These are phyloP conservation scores for Inosperma sp. DNA, from an alignment of 768 basidiomycete species.

Conservation along the genomic window DNA sequence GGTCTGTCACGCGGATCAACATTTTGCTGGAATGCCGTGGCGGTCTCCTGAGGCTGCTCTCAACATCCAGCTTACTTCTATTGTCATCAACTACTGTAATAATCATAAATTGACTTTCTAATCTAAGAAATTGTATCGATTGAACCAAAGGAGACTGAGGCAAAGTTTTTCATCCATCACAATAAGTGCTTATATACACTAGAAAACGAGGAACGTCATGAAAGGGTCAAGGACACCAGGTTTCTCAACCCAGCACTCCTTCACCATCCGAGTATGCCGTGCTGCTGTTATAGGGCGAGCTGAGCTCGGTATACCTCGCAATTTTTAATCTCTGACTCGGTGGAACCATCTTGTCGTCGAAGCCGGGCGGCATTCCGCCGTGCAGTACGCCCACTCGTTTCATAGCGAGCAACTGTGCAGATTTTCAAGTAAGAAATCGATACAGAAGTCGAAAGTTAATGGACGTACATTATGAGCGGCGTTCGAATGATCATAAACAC, in stretches of 20 bases:
- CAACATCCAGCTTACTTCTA: neutral
- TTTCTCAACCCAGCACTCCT: constrained; percentile 38
- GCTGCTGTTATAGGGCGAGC: constrained; percentile 49
- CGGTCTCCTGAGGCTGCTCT: too few relatives aligned
- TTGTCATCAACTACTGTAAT: neutral
- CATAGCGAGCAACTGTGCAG: constrained; percentile 46
- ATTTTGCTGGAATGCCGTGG: neutral
- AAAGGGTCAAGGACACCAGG: neutral
- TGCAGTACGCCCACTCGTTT: constrained; percentile 56
- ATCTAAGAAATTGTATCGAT: too few relatives aligned
- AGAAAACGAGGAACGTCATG: neutral
- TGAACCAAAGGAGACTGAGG: too few relatives aligned
- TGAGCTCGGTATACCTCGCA: constrained; percentile 57
- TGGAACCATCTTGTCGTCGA: constrained; percentile 62
- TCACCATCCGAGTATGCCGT: constrained; percentile 57
- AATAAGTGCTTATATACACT: too few relatives aligned
- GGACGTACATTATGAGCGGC: constrained; percentile 49
- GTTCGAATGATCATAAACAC: constrained; percentile 56
- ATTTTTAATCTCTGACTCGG: constrained; percentile 71
- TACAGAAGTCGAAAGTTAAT: neutral
- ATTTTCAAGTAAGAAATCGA: constrained; percentile 83
- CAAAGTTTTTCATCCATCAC: too few relatives aligned
- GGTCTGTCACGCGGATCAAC: neutral
- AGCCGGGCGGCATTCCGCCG: constrained; percentile 44
- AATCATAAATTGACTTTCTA: neutral